Base-by-base conservation (phyloP, 352 stramenopile genomes). In the Nothophytophthora sp. region DNA sequence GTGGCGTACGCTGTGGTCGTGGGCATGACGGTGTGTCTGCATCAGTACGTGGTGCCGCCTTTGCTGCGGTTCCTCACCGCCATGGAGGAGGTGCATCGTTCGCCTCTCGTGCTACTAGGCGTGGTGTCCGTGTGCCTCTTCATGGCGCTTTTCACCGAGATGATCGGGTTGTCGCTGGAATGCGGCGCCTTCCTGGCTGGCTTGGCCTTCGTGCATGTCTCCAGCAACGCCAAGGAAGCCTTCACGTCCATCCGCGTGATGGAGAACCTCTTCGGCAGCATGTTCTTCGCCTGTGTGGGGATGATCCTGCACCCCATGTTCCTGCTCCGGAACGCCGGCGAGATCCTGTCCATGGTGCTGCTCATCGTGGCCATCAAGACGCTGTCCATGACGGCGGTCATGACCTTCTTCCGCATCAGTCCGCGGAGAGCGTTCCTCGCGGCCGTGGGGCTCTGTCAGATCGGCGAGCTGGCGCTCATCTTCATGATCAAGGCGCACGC, bases 401-500 rank as follows among this genome's bases (percentile, higher is more conserved):
- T 95, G 82, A 86, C 71, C 4, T 87, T 91, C 35, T 90, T 92
- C 43, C 65, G 74, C 13, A 83, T 91, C 16, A 86, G 70, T 51
- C 76, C 88, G 33, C 64, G 81, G 24, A 88, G 88, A 25, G 79
- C 85, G n/a, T 38, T 95, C 25, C 73, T 86, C 20, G 85, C 82
- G 20, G 81, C 77, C 15, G 63, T 90, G 3, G 81, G 81, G 15
- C 58, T 95, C 12, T 95, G 81, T 33, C 85, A 95, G 35, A 88
- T 95, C 46, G 85, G 85, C 12, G 85, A 95, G 45, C 60, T 95
- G 12, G 81, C 85, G 28, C 72, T 95, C 20, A 93, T 95, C 60
- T 95, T 95, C 51, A 95, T 95, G 76, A 95, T 93, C 75, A 95
- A 95, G 42, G 82, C 85, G 24, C 85, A 93, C 37, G 73, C 80